A percentile compares a stretch with the other conserved stretches of the same genome.
phyloP scores from a whole-genome alignment of 2,329 filamentous ascomycete species.

The Scopulariopsis brevicaulis region DNA sequence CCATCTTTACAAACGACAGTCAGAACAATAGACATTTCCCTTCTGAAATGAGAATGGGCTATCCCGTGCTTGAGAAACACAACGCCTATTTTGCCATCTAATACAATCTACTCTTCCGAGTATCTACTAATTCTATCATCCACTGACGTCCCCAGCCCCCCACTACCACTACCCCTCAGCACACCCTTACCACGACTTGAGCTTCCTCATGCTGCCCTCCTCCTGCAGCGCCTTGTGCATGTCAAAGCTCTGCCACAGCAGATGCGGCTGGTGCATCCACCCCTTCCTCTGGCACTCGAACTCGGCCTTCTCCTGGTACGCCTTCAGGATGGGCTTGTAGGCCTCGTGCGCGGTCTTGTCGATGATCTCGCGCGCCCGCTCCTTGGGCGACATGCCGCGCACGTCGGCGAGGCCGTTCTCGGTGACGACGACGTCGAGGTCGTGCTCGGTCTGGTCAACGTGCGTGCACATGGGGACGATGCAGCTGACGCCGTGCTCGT shows the following conservation, averaged over 20 bases:
- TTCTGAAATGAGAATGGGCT: background rate
- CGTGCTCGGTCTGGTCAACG: conserved; percentile 87
- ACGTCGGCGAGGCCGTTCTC: conserved; percentile 73
- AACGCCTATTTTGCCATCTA: background rate
- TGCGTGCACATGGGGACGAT: conserved; percentile 94
- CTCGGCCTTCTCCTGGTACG: conserved; percentile 80
- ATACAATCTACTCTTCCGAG: background rate
- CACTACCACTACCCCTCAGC: background rate
- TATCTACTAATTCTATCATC: background rate
- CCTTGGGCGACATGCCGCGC: conserved; percentile 65
- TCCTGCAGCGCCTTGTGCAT: conserved; percentile 77
- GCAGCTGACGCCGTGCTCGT: conserved; percentile 71
- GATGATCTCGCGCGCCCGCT: conserved; percentile 77
- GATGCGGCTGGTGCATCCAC: conserved; percentile 81
- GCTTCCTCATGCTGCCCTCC: conserved; percentile 78
- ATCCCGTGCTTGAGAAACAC: background rate
- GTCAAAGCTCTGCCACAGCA: conserved; percentile 78
- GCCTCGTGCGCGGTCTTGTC: conserved; percentile 77
- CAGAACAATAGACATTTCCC: background rate
- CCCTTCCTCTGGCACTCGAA: conserved; percentile 77
- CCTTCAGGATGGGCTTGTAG: conserved; percentile 69
- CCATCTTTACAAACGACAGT: background rate
- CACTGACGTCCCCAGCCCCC: background rate
- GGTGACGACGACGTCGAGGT: conserved; percentile 79
- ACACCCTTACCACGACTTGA: conserved; percentile 45